These are phyloP conservation scores for Citrullus colocynthis DNA, from an alignment of 306 rosid genomes.

Conservation along the genomic window DNA sequence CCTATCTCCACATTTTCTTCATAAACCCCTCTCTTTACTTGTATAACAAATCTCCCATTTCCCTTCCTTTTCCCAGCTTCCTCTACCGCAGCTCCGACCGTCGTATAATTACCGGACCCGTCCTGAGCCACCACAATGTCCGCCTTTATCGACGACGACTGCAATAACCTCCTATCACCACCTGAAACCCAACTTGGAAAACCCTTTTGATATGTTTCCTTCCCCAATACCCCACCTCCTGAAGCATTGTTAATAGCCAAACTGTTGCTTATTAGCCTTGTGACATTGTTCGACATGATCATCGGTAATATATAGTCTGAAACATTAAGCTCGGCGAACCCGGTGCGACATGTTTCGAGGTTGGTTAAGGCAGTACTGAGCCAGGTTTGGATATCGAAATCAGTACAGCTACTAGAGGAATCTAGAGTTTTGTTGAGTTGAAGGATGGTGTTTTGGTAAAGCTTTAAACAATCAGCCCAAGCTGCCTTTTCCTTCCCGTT, in stretches of 20 bases:
- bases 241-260: constrained; percentile 27
- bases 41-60: constrained; percentile 32
- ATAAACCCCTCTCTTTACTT: constrained; percentile 34
- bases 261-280: constrained; percentile 29
- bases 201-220: constrained; percentile 10
- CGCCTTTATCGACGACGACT: constrained; percentile 10
- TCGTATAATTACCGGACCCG: constrained; percentile 31
- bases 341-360: constrained; percentile 41
- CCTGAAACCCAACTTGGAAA: constrained; percentile 35
- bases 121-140: constrained; percentile 50
- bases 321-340: constrained; percentile 39
- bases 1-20: constrained; percentile 34
- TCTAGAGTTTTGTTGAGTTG: constrained; percentile 37
- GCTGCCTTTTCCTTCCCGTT: constrained; percentile 28
- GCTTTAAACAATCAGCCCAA: constrained; percentile 36
- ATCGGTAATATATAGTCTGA: constrained; percentile 18
- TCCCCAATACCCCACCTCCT: not conserved
- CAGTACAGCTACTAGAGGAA: constrained; percentile 14
- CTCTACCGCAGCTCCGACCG: constrained; percentile 29
- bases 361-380: constrained; percentile 37
- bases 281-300: constrained; percentile 36
- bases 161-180: constrained; percentile 31
- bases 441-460: constrained; percentile 30
- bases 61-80: constrained; percentile 23
- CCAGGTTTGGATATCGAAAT: constrained; percentile 39